phyloP scores from a whole-genome alignment of 108 stramenopile species.

The Fragilaria radians region DNA sequence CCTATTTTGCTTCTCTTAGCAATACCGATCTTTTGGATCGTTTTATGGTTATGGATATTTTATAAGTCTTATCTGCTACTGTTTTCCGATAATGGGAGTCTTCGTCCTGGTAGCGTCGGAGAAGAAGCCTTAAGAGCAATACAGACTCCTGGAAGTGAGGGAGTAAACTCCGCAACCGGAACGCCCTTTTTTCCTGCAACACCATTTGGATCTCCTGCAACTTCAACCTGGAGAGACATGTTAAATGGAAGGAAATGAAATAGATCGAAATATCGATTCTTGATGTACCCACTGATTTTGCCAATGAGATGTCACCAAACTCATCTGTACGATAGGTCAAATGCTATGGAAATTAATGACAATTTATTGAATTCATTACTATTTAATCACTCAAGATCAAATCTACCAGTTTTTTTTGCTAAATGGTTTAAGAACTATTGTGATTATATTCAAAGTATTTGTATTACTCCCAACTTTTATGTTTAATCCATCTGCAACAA shows the following conservation, averaged over 20 bases:
- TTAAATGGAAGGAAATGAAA: conserved; percentile 5
- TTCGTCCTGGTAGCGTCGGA: not conserved
- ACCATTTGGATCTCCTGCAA: conserved; percentile 51
- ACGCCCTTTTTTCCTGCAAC: conserved; percentile 61
- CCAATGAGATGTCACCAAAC: too few relatives aligned
- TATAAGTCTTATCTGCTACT: conserved; percentile 21
- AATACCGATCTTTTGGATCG: conserved; percentile 40
- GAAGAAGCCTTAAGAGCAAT: conserved; percentile 5
- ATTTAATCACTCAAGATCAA: too few relatives aligned
- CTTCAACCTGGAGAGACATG: conserved; percentile 39
- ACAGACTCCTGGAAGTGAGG: conserved; percentile 24
- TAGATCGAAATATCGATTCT: too few relatives aligned
- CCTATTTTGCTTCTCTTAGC: conserved; percentile 43
- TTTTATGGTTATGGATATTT: conserved; percentile 33
- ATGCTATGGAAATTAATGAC: too few relatives aligned
- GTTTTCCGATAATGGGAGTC: conserved; percentile 16
- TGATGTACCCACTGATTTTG: too few relatives aligned
- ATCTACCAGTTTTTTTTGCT: too few relatives aligned
- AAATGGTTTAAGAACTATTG: too few relatives aligned
- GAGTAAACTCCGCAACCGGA: conserved; percentile 25
- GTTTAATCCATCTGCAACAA: too few relatives aligned
- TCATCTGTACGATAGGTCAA: too few relatives aligned
- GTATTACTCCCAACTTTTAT: too few relatives aligned
- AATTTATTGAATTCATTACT: too few relatives aligned
- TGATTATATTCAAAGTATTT: too few relatives aligned